phyloP scores from a whole-genome alignment of 129 eudicot genomes.

The Tagetes patula region DNA sequence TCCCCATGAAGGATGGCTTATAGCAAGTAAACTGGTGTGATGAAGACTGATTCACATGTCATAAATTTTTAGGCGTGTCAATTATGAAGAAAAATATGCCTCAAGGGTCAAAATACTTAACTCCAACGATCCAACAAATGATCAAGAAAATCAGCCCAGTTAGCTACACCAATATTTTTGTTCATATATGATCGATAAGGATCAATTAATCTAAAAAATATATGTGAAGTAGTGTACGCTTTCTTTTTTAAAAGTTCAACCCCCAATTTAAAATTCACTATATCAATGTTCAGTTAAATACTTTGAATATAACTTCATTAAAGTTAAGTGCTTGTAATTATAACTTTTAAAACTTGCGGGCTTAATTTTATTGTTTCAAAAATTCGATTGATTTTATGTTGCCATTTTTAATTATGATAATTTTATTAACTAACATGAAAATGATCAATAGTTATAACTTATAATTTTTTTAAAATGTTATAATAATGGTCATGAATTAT shows the following conservation, averaged over 20 bases:
- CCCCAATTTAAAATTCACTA: not conserved
- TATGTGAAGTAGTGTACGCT: not conserved
- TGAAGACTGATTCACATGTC: not conserved
- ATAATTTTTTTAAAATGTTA: not conserved
- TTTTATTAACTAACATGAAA: not conserved
- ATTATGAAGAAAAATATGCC: not conserved
- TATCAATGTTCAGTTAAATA: not conserved
- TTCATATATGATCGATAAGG: not conserved
- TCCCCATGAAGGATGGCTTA: constrained; percentile 4
- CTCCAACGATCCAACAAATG: not conserved
- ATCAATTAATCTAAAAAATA: not conserved
- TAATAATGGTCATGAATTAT: not conserved
- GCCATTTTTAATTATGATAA: not conserved
- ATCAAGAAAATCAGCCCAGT: not conserved
- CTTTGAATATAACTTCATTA: not conserved
- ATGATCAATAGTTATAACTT: not conserved
- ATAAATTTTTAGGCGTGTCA: not conserved
- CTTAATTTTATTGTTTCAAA: not conserved
- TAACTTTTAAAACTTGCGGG: not conserved
- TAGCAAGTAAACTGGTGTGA: not conserved
- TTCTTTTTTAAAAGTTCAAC: not conserved
- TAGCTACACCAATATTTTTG: not conserved
- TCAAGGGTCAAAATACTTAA: not conserved
- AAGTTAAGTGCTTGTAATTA: not conserved
- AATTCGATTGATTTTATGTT: not conserved